phyloP scores from a whole-genome alignment of 257 asterid genomes.

The Solanum bulbocastanum region DNA sequence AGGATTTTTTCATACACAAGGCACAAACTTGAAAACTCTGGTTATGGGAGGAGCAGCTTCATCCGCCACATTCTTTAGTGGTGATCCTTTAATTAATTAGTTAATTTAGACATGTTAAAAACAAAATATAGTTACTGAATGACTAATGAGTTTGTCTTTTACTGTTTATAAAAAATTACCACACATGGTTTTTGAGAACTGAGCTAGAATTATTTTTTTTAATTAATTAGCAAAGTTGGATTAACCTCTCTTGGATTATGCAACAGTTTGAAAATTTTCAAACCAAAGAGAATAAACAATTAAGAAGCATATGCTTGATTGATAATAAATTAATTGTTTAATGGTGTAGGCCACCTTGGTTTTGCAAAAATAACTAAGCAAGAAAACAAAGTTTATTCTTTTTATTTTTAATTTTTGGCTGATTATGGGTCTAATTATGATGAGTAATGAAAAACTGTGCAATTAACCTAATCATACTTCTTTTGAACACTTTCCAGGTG shows the following conservation, averaged over 20 bases:
- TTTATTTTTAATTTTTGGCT: background rate
- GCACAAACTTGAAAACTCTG: too few relatives aligned
- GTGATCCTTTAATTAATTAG: background rate
- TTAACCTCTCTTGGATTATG: background rate
- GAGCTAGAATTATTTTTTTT: background rate
- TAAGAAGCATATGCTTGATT: background rate
- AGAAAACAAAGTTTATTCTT: background rate
- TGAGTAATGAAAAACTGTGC: conserved; percentile 13
- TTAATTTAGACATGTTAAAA: background rate
- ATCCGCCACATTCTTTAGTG: background rate
- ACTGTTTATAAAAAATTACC: background rate
- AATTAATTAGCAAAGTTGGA: background rate
- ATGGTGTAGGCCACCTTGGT: conserved; percentile 4
- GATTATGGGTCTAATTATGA: conserved; percentile 21
- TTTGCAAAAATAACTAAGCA: conserved; percentile 2
- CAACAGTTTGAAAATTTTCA: background rate
- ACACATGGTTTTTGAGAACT: background rate
- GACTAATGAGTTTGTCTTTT: background rate
- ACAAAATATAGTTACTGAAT: background rate
- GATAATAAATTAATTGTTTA: background rate
- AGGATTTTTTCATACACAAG: too few relatives aligned
- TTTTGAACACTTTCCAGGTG: conserved; percentile 14
- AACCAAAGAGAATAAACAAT: background rate
- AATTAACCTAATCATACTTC: background rate
- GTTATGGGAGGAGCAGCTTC: rapidly evolving